Evolutionary conservation across 2,329 filamentous ascomycete genomes (phyloP), one percentile per base, ranked within the genome.

Genomic region (Ophiosphaerella korrae): DNA sequence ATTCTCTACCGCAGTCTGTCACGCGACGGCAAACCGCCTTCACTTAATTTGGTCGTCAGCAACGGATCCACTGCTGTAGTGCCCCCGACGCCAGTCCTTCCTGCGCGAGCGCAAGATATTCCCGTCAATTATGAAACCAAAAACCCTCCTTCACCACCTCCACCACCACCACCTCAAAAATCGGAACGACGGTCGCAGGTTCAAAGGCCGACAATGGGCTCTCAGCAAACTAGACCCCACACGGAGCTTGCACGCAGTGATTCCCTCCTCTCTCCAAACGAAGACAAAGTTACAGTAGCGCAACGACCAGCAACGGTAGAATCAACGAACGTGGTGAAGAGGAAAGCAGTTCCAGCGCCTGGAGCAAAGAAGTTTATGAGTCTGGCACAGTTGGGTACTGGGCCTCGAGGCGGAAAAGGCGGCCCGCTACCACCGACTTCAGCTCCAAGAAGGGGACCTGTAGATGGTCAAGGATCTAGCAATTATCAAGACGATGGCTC

Each of bases 11-110:
- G 66, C 42, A 67, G 67, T 32, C 55, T 74, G 16, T 70, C 68
- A 18, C 71, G 72, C 23, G 64, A 60, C 41, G 65, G 62, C 8
- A 73, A 71, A 40, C 72, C 72, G 6, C 60, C 67, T n/a, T 66
- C 66, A 7, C 63, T 75, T 7, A 72, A 59, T 24, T 57, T 75
- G 9, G 55, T 52, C 24, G 53, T 58, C 24, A 73, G 70, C 61
- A 75, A 75, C 66, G 72, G 72, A 37, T 66, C 72, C n/a, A 74
- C 72, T 32, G 72, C 71, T 7, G 53, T 53, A 9, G 49, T 72
- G 9, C 70, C 67, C 31, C 55, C 63, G 14, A 59, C 61, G 31
- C 66, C 68, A 32, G 48, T 44, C 42, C 40, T 60, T 9, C 48
- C 60, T 13, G 48, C 47, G 26, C 51, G 36, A 29, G 42, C 56